Conservation (phyloP, 352 stramenopile genomes). For the Globisporangium paddicum region DNA sequence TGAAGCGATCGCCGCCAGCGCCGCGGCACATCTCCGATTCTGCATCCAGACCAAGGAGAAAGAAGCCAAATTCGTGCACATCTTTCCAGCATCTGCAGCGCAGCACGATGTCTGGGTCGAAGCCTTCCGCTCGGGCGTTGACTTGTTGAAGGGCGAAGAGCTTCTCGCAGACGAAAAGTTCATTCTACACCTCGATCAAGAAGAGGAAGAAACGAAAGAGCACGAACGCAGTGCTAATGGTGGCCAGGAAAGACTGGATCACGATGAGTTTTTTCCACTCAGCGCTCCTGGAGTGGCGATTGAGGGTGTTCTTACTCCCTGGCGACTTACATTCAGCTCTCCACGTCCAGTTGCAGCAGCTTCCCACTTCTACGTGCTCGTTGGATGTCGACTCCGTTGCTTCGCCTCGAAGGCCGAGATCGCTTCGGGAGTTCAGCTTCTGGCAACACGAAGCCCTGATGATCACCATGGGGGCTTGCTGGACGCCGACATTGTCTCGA, state of each 20-base stretch:
- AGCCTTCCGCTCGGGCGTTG: slow-evolving; percentile 31
- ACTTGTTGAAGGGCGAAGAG: slow-evolving; percentile 46
- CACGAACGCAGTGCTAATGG: neutral
- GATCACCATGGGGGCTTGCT: slow-evolving; percentile 6
- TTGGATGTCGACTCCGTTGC: slow-evolving; percentile 23
- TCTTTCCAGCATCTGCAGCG: slow-evolving; percentile 32
- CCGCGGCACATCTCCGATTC: neutral
- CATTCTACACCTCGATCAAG: slow-evolving; percentile 35
- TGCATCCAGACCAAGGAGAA: slow-evolving; percentile 14
- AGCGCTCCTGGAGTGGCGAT: slow-evolving; percentile 32
- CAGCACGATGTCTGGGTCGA: slow-evolving; percentile 40
- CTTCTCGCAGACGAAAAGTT: slow-evolving; percentile 48
- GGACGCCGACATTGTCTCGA: slow-evolving; percentile 32
- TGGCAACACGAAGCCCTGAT: neutral
- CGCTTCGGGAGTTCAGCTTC: neutral
- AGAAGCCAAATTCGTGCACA: slow-evolving; percentile 21
- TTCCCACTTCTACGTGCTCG: slow-evolving; percentile 33
- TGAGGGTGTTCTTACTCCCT: slow-evolving; percentile 45
- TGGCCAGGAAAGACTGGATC: neutral
- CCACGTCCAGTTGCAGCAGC: neutral
- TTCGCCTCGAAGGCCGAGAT: slow-evolving; percentile 21
- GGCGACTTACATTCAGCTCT: slow-evolving; percentile 17
- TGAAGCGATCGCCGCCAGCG: neutral
- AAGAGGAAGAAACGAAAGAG: slow-evolving; percentile 15
- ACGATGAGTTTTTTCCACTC: slow-evolving; percentile 7